phyloP scores from a whole-genome alignment of 2,329 filamentous ascomycete genomes.

The Mariannaea sp. region DNA sequence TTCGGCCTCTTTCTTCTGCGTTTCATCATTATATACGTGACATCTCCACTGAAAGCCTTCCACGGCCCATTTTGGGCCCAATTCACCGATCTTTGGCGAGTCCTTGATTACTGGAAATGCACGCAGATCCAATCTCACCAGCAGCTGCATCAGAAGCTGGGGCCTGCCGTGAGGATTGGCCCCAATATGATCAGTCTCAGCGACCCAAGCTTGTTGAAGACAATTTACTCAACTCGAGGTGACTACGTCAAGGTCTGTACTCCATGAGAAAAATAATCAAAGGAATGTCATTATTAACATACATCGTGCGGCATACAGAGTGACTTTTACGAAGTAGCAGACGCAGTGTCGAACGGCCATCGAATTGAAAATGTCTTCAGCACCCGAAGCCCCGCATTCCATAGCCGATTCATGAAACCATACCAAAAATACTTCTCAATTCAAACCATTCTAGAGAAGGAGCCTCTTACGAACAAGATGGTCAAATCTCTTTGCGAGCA shows the following conservation, averaged over 20 bases:
- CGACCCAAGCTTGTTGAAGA: slow-evolving; percentile 6
- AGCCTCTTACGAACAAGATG: slow-evolving; percentile 1
- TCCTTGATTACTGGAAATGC: slow-evolving; percentile 6
- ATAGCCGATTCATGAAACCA: slow-evolving; percentile 8
- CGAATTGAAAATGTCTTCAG: slow-evolving; percentile 10
- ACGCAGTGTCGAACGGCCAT: slow-evolving; percentile 5
- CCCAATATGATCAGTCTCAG: slow-evolving; percentile 14
- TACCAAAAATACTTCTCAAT: slow-evolving; percentile 11
- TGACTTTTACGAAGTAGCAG: slow-evolving; percentile 8
- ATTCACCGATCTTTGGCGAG: slow-evolving; percentile 6
- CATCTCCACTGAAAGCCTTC: slow-evolving; percentile 2
- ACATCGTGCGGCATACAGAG: not conserved
- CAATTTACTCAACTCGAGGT: slow-evolving; percentile 7
- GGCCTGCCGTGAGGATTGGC: slow-evolving; percentile 7
- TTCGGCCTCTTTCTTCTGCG: slow-evolving; percentile 1
- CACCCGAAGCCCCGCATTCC: slow-evolving; percentile 4
- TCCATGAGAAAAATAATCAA: not conserved
- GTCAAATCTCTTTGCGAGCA: slow-evolving; percentile 1
- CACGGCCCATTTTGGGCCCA: slow-evolving; percentile 3
- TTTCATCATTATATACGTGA: not conserved
- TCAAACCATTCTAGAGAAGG: not conserved
- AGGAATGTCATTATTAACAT: not conserved
- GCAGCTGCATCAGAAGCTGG: slow-evolving; percentile 3
- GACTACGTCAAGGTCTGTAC: slow-evolving; percentile 7
- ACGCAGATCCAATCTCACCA: slow-evolving; percentile 6